Evolutionary conservation across 2,329 filamentous ascomycete species (phyloP), one percentile per base, ranked within the genome.

Genomic region (Furcasterigmium furcatum): DNA sequence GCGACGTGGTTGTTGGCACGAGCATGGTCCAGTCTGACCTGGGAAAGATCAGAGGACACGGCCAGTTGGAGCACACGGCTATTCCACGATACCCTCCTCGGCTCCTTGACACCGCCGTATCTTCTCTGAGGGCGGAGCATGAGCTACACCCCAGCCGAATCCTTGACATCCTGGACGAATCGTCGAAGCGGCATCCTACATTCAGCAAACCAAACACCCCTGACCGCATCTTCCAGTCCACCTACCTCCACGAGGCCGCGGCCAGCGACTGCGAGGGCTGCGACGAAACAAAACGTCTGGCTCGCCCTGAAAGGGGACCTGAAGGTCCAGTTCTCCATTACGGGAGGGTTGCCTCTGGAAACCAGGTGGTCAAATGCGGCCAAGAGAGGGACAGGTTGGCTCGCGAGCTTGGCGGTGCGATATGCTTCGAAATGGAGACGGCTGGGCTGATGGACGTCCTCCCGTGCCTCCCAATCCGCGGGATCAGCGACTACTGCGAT

Each of bases 401-500:
- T 2, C n/a, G n/a, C n/a, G n/a, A n/a, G 35, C 22, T 7, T 40
- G 38, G 41, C 4, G 45, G 49, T 2, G 30, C n/a, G n/a, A n/a
- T 56, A 1, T 60, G 58, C 19, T 54, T 62, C 38, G 60, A n/a
- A n/a, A n/a, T n/a, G n/a, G n/a, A n/a, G n/a, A n/a, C n/a, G n/a
- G 56, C 58, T 0, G 60, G 58, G 0, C 18, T 62, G 1, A 53
- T 49, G 46, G 46, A 53, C 4, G 45, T 48, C 1, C 53, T 64
- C 3, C 59, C 59, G 0, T 68, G 60, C n/a, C 25, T 68, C 0
- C 53, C 63, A 0, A 60, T 71, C 12, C 56, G 64, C 4, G 66
- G 65, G 0, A 62, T 69, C 1, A 70, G 59, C 24, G 60, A 67
- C 32, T 70, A 69, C 41, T 53, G 63, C 2, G 67, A 72, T 41